Evolutionary conservation across 2,329 filamentous ascomycete species (phyloP).

Genomic region (Aspergillus aculeatus): DNA sequence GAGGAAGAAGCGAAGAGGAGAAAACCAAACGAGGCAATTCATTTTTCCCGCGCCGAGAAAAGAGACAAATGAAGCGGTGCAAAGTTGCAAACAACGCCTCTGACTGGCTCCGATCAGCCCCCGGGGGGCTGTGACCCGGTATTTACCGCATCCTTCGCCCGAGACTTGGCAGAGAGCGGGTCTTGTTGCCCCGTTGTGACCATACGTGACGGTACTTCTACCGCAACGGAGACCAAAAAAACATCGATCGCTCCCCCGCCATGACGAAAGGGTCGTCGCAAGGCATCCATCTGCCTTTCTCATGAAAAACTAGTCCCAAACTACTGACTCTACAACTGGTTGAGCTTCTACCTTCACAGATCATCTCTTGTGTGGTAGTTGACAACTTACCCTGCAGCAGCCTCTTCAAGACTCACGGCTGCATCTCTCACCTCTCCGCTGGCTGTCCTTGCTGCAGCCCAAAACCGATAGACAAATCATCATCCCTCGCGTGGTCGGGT

Average conservation of each 20-base stretch:
- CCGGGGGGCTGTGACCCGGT: not conserved
- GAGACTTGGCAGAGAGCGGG: not conserved
- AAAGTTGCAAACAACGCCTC: conserved; percentile 1
- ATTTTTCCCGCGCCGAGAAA: conserved; percentile 1
- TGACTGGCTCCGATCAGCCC: conserved; percentile 3
- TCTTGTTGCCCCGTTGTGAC: not conserved
- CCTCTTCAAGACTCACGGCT: not conserved
- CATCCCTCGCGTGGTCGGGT: conserved; percentile 5
- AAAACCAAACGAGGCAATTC: conserved; percentile 3
- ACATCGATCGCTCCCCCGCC: conserved; percentile 17
- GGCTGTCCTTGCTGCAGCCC: not conserved
- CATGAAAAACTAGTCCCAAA: conserved; percentile 20
- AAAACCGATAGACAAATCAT: not conserved
- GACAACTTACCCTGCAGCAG: not conserved
- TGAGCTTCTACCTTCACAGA: not conserved
- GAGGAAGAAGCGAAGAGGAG: conserved; percentile 6
- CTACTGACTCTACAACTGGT: not conserved
- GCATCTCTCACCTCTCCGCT: not conserved
- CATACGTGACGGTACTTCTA: conserved; percentile 2
- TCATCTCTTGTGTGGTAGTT: not conserved
- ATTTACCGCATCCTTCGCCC: not conserved
- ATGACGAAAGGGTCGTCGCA: conserved; percentile 25
- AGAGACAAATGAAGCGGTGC: not conserved
- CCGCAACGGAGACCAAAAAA: not conserved
- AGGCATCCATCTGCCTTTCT: conserved; percentile 19